These are phyloP conservation scores for Ogataea parapolymorpha DNA, from an alignment of 805 yeast species.

Conservation along the genomic window DNA sequence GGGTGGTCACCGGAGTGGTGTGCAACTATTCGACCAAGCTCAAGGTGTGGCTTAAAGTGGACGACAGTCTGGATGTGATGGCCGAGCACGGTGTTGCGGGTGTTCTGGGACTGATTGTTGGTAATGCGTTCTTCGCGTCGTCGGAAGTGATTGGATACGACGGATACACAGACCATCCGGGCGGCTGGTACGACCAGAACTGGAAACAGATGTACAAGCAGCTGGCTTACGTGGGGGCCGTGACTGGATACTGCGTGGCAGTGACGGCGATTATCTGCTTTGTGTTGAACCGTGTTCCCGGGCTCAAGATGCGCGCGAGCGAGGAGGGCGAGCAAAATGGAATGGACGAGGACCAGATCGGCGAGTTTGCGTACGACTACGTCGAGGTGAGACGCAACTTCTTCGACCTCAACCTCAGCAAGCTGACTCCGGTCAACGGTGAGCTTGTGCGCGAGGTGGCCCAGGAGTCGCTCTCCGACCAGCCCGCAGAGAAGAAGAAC, in stretches of 20 bases:
- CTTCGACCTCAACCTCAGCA: slow-evolving; percentile 36
- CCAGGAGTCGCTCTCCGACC: neutral
- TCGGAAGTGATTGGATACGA: slow-evolving; percentile 89
- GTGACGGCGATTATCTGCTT: slow-evolving; percentile 77
- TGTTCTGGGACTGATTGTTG: slow-evolving; percentile 77
- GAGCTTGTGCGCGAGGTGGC: neutral
- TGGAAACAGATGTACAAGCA: slow-evolving; percentile 91
- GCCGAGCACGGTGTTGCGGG: slow-evolving; percentile 99
- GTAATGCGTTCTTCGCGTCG: slow-evolving; percentile 80
- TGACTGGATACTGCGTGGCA: slow-evolving; percentile 67
- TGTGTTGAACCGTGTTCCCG: slow-evolving; percentile 75
- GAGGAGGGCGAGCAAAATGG: slow-evolving; percentile 87
- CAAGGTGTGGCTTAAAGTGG: slow-evolving; percentile 76
- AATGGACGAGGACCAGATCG: slow-evolving; percentile 94
- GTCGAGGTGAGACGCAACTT: slow-evolving; percentile 95
- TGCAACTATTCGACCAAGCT: slow-evolving; percentile 90
- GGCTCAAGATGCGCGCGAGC: slow-evolving; percentile 71
- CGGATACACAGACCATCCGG: slow-evolving; percentile 75
- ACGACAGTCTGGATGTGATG: slow-evolving; percentile 89
- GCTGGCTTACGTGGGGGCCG: slow-evolving; percentile 75
- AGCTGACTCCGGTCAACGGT: neutral
- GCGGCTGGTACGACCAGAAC: slow-evolving; percentile 92
- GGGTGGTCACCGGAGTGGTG: slow-evolving; percentile 72
- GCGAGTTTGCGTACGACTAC: slow-evolving; percentile 98
- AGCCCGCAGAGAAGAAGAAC: neutral